phyloP scores from a whole-genome alignment of 306 rosid species.

The Pyrus communis region DNA sequence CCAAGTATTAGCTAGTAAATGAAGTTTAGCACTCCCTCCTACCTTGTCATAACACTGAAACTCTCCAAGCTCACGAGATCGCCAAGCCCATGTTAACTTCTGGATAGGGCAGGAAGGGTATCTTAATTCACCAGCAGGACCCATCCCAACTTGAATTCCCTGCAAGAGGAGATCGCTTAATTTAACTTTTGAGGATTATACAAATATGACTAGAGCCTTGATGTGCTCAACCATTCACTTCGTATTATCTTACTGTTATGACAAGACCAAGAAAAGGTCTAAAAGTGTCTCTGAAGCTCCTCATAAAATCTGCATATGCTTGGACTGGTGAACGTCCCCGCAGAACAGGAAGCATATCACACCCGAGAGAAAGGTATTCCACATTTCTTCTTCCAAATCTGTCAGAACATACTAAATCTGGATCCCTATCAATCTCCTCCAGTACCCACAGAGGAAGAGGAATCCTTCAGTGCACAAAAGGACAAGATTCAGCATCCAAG shows the following conservation, averaged over 20 bases:
- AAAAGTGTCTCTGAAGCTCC: conserved; percentile 69
- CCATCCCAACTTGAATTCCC: conserved; percentile 93
- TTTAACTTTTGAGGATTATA: conserved; percentile 4
- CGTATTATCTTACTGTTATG: conserved; percentile 56
- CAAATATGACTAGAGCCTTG: background rate
- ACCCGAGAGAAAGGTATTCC: conserved; percentile 83
- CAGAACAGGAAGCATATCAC: conserved; percentile 80
- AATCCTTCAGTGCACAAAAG: conserved; percentile 49
- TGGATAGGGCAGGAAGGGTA: conserved; percentile 60
- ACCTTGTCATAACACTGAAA: conserved; percentile 95
- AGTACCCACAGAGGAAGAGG: conserved; percentile 87
- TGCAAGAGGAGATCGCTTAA: conserved; percentile 26
- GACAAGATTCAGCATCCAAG: conserved; percentile 28
- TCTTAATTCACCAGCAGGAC: conserved; percentile 87
- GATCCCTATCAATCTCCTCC: conserved; percentile 67
- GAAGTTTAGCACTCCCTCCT: conserved; percentile 18
- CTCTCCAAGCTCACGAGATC: conserved; percentile 57
- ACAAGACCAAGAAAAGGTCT: conserved; percentile 51
- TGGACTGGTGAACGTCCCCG: conserved; percentile 83
- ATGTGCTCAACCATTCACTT: conserved; percentile 7
- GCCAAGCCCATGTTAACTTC: conserved; percentile 42
- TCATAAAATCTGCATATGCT: conserved; percentile 79
- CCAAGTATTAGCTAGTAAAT: conserved; percentile 12
- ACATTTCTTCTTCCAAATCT: conserved; percentile 68
- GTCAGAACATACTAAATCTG: conserved; percentile 66